Conservation (phyloP, 768 basidiomycete genomes). For the Lentinus tigrinus region DNA sequence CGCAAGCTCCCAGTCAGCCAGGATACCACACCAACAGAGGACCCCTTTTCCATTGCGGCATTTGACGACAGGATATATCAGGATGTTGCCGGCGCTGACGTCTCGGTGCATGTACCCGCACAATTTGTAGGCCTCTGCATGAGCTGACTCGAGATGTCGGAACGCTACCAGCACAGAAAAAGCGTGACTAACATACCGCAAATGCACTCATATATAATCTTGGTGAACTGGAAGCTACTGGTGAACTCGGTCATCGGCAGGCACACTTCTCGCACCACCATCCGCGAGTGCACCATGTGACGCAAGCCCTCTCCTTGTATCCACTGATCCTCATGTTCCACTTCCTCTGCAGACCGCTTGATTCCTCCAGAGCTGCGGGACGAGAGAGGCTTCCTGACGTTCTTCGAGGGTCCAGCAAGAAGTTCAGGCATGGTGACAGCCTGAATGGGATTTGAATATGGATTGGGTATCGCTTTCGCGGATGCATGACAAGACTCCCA, state of each 20-base stretch:
- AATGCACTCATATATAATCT: background rate
- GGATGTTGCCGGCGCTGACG: background rate
- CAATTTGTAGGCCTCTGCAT: background rate
- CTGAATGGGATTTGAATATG: too few relatives aligned
- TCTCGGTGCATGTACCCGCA: background rate
- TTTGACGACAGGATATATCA: background rate
- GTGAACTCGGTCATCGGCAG: background rate
- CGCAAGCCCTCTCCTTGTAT: background rate
- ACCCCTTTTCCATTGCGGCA: background rate
- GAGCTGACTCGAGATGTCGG: background rate
- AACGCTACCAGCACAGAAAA: background rate
- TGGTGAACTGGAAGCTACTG: background rate
- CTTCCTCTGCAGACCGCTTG: too few relatives aligned
- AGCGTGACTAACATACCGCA: background rate
- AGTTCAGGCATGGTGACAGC: too few relatives aligned
- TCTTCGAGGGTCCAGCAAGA: too few relatives aligned
- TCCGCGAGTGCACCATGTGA: background rate
- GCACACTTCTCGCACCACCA: background rate
- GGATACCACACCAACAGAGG: background rate
- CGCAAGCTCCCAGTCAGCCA: background rate
- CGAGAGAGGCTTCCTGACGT: too few relatives aligned
- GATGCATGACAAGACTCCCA: too few relatives aligned
- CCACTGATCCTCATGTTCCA: background rate
- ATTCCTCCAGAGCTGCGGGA: too few relatives aligned
- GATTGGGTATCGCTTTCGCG: too few relatives aligned